A percentile compares a stretch with the other conserved stretches of the same genome.
Conservation (phyloP, 306 rosid species). For the Urtica urens region DNA sequence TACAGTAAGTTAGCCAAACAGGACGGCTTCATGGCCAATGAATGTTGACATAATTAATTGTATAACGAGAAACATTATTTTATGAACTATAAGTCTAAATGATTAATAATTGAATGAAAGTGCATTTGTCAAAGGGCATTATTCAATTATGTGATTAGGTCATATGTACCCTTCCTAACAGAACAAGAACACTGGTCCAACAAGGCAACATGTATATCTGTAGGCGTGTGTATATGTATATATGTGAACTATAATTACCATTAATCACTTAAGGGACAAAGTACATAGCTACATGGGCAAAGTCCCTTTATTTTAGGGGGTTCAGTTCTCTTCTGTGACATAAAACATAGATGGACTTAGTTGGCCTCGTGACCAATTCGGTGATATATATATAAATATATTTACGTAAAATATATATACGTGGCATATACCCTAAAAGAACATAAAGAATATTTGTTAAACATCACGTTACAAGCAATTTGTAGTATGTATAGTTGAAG, state of each 20-base stretch:
- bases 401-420: no score
- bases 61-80: not conserved
- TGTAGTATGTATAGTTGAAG: conserved; percentile 2
- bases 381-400: no score
- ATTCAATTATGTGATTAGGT: conserved; percentile 1
- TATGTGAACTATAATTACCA: not conserved
- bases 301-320: conserved; percentile 1
- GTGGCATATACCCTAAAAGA: not conserved
- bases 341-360: not conserved
- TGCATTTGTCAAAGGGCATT: not conserved
- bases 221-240: no score
- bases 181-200: conserved; percentile 1
- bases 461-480: conserved; percentile 1
- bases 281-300: not conserved
- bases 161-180: conserved; percentile 1
- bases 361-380: conserved; percentile 9
- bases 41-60: conserved; percentile 12
- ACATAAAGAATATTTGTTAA: conserved; percentile 7
- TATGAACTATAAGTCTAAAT: not conserved
- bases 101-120: conserved; percentile 9
- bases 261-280: not conserved
- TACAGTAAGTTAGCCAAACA: conserved; percentile 20
- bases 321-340: not conserved
- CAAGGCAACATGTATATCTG: conserved; percentile 8
- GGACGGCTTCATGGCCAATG: conserved; percentile 31